phyloP scores from a whole-genome alignment of 192 early-diverging fungal species.

The Mortierella claussenii region DNA sequence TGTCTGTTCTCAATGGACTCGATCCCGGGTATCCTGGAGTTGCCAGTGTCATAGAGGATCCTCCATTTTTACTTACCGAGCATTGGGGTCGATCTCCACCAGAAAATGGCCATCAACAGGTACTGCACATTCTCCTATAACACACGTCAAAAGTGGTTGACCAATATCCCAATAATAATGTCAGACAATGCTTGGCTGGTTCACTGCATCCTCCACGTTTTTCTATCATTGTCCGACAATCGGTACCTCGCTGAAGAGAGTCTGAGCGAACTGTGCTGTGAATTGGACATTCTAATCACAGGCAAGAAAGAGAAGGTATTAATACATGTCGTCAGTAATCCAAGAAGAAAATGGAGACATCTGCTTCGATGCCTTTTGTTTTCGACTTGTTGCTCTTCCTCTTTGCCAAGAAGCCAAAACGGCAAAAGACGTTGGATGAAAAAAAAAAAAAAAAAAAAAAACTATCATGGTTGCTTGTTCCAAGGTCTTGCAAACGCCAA shows the following conservation, averaged over 20 bases:
- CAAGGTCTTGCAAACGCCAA: no score
- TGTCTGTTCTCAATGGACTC: no score
- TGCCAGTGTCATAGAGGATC: no score
- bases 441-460: no score
- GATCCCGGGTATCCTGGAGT: no score
- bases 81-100: constrained; percentile 74
- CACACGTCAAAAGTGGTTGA: neutral
- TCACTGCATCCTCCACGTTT: no score
- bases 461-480: no score
- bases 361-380: neutral
- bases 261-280: constrained; percentile 65
- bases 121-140: constrained; percentile 85
- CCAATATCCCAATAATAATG: no score
- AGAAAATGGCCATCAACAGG: constrained; percentile 73
- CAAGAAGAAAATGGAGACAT: neutral
- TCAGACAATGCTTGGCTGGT: no score
- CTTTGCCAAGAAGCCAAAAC: no score
- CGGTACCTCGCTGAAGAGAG: constrained; percentile 56
- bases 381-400: neutral
- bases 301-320: neutral
- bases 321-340: neutral
- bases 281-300: constrained; percentile 64
- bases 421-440: no score
- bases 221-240: no score
- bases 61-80: constrained; percentile 70